Evolutionary conservation across 768 basidiomycete species (phyloP).

Genomic region (Amanita rimosa): DNA sequence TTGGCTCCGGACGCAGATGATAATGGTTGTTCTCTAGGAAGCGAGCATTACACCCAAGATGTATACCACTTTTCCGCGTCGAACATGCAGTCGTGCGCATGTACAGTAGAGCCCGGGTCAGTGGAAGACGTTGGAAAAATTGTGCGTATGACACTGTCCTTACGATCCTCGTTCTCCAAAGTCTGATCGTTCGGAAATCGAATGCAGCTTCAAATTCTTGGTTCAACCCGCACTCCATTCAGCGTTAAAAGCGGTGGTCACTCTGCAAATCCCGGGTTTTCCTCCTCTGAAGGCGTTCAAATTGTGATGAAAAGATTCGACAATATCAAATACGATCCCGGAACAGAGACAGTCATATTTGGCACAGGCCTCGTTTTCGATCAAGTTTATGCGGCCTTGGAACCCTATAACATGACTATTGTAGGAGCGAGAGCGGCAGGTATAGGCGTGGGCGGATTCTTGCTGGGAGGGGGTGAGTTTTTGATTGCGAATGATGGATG

Average conservation of each 20-base stretch:
- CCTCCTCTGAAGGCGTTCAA: slow-evolving; percentile 38
- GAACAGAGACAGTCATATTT: slow-evolving; percentile 17
- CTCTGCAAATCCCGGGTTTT: slow-evolving; percentile 30
- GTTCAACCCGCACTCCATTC: not conserved
- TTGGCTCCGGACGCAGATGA: too few relatives aligned
- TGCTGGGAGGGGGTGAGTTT: slow-evolving; percentile 33
- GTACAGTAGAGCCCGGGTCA: not conserved
- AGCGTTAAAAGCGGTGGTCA: slow-evolving; percentile 38
- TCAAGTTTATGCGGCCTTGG: slow-evolving; percentile 32
- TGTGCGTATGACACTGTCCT: slow-evolving; percentile 10
- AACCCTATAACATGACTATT: slow-evolving; percentile 28
- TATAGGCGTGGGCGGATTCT: slow-evolving; percentile 36
- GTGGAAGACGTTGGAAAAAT: not conserved
- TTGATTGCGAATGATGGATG: slow-evolving; percentile 13
- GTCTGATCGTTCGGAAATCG: too few relatives aligned
- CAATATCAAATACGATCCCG: slow-evolving; percentile 20
- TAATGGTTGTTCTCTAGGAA: not conserved
- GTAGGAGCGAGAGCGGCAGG: slow-evolving; percentile 37
- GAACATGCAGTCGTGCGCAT: not conserved
- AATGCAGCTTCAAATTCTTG: not conserved
- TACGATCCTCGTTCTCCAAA: too few relatives aligned
- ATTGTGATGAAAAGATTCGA: slow-evolving; percentile 32
- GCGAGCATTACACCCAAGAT: not conserved
- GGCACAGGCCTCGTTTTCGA: slow-evolving; percentile 36
- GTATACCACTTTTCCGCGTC: not conserved